A percentile compares a stretch with the other conserved stretches of the same genome.
Conservation (phyloP, 495 filamentous ascomycete genomes). For the Penicillium dipodomyicola region DNA sequence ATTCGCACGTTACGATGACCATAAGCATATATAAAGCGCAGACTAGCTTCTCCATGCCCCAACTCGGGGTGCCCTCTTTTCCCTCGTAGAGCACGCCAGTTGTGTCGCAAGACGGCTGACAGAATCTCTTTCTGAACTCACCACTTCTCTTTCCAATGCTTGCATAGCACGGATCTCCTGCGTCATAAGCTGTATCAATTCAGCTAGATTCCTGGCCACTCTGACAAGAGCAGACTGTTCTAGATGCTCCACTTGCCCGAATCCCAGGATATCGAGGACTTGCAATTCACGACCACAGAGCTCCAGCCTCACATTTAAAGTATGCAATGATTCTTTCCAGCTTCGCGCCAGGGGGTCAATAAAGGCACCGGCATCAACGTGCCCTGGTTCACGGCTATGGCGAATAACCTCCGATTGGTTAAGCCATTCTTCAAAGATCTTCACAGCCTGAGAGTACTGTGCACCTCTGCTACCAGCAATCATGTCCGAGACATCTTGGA, state of each 20-base stretch:
- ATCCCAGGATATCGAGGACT: slow-evolving; percentile 37
- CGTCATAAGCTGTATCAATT: slow-evolving; percentile 38
- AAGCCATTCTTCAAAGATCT: slow-evolving; percentile 48
- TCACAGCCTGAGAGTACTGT: slow-evolving; percentile 33
- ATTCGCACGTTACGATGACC: not conserved
- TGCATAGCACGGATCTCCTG: slow-evolving; percentile 46
- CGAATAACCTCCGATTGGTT: slow-evolving; percentile 33
- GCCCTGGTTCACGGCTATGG: slow-evolving; percentile 22
- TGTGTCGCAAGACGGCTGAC: slow-evolving; percentile 36
- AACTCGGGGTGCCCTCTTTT: slow-evolving; percentile 11
- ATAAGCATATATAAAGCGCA: not conserved
- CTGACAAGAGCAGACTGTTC: slow-evolving; percentile 38
- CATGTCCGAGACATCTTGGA: slow-evolving; percentile 44
- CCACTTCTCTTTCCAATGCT: slow-evolving; percentile 40
- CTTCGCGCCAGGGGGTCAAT: slow-evolving; percentile 42
- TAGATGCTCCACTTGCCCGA: slow-evolving; percentile 32
- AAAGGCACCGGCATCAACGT: slow-evolving; percentile 25
- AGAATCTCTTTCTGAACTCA: slow-evolving; percentile 38
- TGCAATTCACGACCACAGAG: slow-evolving; percentile 39
- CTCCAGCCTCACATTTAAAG: slow-evolving; percentile 40
- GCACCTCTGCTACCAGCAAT: slow-evolving; percentile 24
- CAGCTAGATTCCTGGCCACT: slow-evolving; percentile 29
- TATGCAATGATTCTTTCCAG: slow-evolving; percentile 45
- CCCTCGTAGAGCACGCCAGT: slow-evolving; percentile 19
- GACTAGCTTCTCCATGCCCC: slow-evolving; percentile 27